These are phyloP conservation scores for Helotiales sp. DNA, from an alignment of 2,329 filamentous ascomycete species.

Conservation along the genomic window DNA sequence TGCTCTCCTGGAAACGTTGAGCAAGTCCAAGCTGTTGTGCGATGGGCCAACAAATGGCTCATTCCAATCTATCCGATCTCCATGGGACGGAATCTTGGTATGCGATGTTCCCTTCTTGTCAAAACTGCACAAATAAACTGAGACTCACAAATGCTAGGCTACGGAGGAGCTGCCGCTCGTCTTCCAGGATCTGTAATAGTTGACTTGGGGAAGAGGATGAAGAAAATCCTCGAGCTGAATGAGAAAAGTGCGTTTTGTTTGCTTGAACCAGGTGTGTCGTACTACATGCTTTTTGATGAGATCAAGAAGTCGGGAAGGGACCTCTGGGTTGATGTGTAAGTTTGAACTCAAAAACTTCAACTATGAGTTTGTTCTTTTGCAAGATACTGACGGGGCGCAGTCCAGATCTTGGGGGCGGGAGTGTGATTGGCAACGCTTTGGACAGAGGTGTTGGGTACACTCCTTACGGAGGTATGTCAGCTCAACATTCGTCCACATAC, in stretches of 20 bases:
- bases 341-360: too few species aligned
- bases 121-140: background rate
- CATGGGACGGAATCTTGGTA: slow-evolving; percentile 55
- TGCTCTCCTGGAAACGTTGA: slow-evolving; percentile 50
- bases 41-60: slow-evolving; percentile 50
- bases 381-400: background rate
- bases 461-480: slow-evolving; percentile 43
- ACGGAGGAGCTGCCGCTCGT: slow-evolving; percentile 18
- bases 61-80: slow-evolving; percentile 56
- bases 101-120: background rate
- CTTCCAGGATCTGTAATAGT: slow-evolving; percentile 16
- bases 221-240: slow-evolving; percentile 56
- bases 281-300: slow-evolving; percentile 54
- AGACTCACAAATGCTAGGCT: background rate
- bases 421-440: slow-evolving; percentile 51
- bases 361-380: background rate
- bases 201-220: slow-evolving; percentile 54
- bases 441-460: slow-evolving; percentile 53
- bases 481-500: too few species aligned
- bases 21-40: slow-evolving; percentile 54
- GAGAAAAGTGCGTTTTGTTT: slow-evolving; percentile 54
- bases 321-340: slow-evolving; percentile 24
- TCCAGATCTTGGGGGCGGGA: slow-evolving; percentile 47
- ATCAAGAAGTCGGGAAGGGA: slow-evolving; percentile 45
- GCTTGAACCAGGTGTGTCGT: slow-evolving; percentile 61